Evolutionary conservation across 1,284 basidiomycete genomes (phyloP), one percentile per base, ranked within the genome.

Genomic region (Melanopsichium pennsylvanicum): DNA sequence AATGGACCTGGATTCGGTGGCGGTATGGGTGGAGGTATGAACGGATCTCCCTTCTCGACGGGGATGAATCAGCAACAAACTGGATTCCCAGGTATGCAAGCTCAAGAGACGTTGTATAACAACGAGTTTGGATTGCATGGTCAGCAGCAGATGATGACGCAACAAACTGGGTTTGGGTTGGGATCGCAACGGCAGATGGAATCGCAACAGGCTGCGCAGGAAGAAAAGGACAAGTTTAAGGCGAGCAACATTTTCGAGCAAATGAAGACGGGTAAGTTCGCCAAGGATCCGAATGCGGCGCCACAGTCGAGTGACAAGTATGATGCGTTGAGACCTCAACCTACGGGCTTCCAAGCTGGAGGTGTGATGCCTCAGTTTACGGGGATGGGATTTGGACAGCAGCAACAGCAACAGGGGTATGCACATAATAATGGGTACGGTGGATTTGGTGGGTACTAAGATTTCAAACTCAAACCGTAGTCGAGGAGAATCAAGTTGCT

Each of bases 291-390:
- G 25, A 72, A 69, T 26, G 25, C 55, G 5, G 62, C 62, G 36
- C 69, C 75, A 13, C 75, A 77, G 56, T 34, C 60, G 57, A 73
- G 69, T 44, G 75, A 72, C 27, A 78, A 74, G 61, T 81, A 81
- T 60, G 79, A 81, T 40, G 73, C 79, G 11, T 52, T 81, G 33
- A 69, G 78, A 25, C 76, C 79, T 3, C 79, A 81, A 52, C 78
- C 79, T 9, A 81, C 79, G 3, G 78, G 79, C 8, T 81, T 79
- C 67, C 67, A 72, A 25, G 64, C 76, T 0, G 78, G 77, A 4
- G 75, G 75, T 22, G 76, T 79, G 33, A 71, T 74, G 61, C 72
- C 70, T 32, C 72, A 69, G 42, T 59, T 58, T 31, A 70, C 66
- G 12, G 66, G 66, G 8, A 59, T 70, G 50, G 44, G 36, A 15